phyloP scores from a whole-genome alignment of 1,139 yeast species.

The Taphrina sp. region DNA sequence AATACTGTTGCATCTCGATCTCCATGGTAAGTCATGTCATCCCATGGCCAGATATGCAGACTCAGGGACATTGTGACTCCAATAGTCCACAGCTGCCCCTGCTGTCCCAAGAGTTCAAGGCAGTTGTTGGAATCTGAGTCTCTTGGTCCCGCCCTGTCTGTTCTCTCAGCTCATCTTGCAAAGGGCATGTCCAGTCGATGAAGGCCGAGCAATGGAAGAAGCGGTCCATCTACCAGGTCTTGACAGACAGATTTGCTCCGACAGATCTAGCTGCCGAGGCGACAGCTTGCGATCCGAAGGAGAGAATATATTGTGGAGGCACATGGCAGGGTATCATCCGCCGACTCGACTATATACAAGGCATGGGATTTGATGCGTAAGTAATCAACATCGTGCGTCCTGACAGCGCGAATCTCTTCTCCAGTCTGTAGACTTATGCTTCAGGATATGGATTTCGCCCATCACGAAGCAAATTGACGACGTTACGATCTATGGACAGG shows the following conservation, averaged over 20 bases:
- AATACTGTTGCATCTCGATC: no score
- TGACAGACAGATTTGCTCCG: constrained; percentile 32
- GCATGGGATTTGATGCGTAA: constrained; percentile 36
- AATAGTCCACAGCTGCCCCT: no score
- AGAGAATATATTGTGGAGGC: constrained; percentile 35
- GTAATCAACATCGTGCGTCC: neutral
- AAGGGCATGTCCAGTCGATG: constrained; percentile 29
- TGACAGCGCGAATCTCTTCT: neutral
- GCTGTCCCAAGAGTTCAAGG: no score
- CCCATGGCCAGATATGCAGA: no score
- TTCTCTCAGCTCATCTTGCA: no score
- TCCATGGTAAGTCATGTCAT: no score
- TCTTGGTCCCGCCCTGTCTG: no score
- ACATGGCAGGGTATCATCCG: constrained; percentile 35
- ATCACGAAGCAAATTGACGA: constrained; percentile 34
- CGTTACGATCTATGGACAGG: constrained; percentile 32
- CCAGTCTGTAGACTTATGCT: no score
- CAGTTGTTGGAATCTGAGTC: no score
- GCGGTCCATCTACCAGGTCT: constrained; percentile 35
- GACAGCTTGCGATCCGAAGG: constrained; percentile 8
- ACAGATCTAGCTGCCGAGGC: constrained; percentile 9
- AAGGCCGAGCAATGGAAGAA: constrained; percentile 35
- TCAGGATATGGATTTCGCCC: constrained; percentile 35
- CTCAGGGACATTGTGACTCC: no score
- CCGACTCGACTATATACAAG: constrained; percentile 35